Base-by-base conservation (phyloP, 2,329 filamentous ascomycete genomes). In the Fusarium mundagurra region DNA sequence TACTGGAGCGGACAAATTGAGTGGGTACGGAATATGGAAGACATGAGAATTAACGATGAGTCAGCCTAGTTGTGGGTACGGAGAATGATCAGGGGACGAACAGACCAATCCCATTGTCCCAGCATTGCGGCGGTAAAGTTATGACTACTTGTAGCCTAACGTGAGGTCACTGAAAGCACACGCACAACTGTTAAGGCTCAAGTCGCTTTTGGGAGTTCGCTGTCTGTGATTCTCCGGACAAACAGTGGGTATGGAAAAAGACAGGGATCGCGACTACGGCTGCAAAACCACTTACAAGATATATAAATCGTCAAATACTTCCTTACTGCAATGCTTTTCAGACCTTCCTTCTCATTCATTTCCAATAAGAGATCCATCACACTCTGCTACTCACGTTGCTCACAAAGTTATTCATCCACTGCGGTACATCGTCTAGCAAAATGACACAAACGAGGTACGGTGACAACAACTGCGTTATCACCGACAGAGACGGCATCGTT, bases 91-190 rank as follows among this genome's bases (percentile, higher is more conserved):
- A 47, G 44, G 44, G 44, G 5, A 4, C 18, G 1, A 10, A 22
- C 24, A 1, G 44, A 20, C 44, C 24, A 45, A 45, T 45, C n/a
- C 11, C 7, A 6, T 45, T 7, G 43, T 45, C 5, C 6, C 17
- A 18, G 8, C 1, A 27, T 20, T 5, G 6, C 17, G 11, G 11
- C 12, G 8, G 5, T 4, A 4, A 3, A 14, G 0, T 29, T 5
- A 4, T 47, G 24, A 10, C 18, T 47, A 47, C 44, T 47, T 20
- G 7, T 3, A 14, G 18, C 6, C 24, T 47, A 47, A 45, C n/a
- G 16, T 8, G 6, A 5, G 1, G 6, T 4, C 4, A 0, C 0
- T 12, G 10, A 24, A 8, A 18, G 6, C 1, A 8, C 6, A 8
- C 16, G 2, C 10, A 18, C 6, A 8, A 13, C 5, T 18, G n/a